Evolutionary conservation across 257 asterid genomes (phyloP).

Genomic region (Solanum chiquidenum): DNA sequence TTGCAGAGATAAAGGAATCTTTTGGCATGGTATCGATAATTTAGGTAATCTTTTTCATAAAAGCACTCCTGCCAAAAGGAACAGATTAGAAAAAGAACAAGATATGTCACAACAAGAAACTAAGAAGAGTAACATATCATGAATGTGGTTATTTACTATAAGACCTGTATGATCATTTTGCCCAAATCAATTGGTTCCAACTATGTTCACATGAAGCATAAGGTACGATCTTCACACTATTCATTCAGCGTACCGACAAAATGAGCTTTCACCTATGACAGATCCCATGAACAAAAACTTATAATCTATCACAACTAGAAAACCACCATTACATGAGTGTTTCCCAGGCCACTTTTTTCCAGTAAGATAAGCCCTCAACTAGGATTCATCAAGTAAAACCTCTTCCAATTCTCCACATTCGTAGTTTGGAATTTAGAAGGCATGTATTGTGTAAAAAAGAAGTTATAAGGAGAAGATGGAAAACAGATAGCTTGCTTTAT

Average conservation of each 20-base stretch:
- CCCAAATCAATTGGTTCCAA: not conserved
- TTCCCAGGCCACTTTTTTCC: not conserved
- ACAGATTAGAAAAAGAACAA: not conserved
- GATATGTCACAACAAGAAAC: not conserved
- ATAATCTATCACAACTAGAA: not conserved
- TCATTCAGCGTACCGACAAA: not conserved
- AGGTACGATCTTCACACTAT: not conserved
- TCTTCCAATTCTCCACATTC: not conserved
- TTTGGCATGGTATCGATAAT: slow-evolving; percentile 89
- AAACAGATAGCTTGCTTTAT: not conserved
- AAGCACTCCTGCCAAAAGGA: slow-evolving; percentile 71
- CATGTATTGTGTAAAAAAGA: not conserved
- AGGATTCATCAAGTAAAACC: not conserved
- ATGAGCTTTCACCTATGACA: not conserved
- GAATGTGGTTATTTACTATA: not conserved
- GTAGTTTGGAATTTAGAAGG: not conserved
- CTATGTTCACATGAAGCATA: not conserved
- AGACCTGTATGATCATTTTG: not conserved
- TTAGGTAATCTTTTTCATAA: slow-evolving; percentile 85
- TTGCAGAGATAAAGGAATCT: slow-evolving; percentile 83
- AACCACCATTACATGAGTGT: not conserved
- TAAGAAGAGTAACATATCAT: not conserved
- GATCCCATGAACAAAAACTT: not conserved
- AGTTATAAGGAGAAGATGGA: not conserved
- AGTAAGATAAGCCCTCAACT: not conserved